Percentiles rank a stretch among this genome's conserved stretches.
Evolutionary conservation across 140 eudicot species (phyloP).

Genomic region (Senecio squalidus): DNA sequence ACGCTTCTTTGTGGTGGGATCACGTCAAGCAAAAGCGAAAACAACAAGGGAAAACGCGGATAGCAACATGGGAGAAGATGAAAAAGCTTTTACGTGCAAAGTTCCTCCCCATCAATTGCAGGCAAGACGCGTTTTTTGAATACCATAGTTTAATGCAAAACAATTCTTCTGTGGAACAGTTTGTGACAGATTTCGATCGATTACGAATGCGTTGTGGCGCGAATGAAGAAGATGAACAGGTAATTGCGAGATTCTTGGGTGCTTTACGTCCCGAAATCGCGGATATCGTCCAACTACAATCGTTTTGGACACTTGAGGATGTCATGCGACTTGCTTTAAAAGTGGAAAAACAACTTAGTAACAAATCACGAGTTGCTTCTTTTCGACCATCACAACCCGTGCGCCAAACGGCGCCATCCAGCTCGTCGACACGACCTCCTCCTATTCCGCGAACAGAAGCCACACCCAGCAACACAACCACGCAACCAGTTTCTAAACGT

Average conservation of each 20-base stretch:
- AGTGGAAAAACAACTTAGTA: neutral
- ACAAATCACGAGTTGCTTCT: neutral
- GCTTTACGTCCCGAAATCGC: neutral
- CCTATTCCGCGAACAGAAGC: neutral
- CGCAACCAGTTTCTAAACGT: fast-evolving
- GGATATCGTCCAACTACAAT: neutral
- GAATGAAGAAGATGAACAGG: neutral
- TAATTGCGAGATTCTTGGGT: neutral
- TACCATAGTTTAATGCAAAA: neutral
- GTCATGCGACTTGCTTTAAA: neutral
- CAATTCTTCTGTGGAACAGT: neutral
- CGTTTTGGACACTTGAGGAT: neutral
- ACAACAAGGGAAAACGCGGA: neutral
- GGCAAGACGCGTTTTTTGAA: neutral
- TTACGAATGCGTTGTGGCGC: slow-evolving; percentile 8
- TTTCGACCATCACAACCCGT: neutral
- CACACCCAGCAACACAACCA: neutral
- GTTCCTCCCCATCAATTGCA: neutral
- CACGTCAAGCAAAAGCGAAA: neutral
- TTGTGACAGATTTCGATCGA: neutral
- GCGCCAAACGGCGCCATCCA: neutral
- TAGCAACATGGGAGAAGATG: slow-evolving; percentile 1
- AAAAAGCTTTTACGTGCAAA: neutral
- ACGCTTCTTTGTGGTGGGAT: no score
- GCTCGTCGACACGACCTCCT: neutral